These are phyloP conservation scores for Roridomyces roridus DNA, from an alignment of 768 basidiomycete genomes.

Conservation along the genomic window DNA sequence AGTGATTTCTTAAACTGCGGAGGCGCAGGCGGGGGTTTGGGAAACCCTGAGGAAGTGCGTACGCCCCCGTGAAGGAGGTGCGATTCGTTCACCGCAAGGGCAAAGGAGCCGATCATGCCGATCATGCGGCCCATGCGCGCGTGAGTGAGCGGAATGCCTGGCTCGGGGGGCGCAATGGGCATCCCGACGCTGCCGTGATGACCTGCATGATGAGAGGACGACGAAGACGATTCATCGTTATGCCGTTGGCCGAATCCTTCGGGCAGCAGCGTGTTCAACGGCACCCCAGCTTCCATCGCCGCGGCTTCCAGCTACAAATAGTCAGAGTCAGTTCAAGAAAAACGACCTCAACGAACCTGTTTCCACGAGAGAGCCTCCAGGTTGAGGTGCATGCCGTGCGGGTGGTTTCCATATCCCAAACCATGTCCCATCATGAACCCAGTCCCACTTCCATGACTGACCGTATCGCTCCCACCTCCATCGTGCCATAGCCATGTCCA, in stretches of 20 bases:
- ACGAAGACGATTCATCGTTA: conserved; percentile 13
- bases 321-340: background rate
- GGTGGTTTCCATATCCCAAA: conserved; percentile 32
- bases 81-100: conserved; percentile 45
- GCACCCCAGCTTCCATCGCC: conserved; percentile 71
- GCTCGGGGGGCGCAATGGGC: background rate
- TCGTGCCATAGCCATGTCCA: no score
- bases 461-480: conserved; percentile 12
- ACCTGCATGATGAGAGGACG: background rate
- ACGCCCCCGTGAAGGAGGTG: conserved; percentile 18
- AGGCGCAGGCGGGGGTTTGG: background rate
- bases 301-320: conserved; percentile 53
- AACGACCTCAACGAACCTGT: conserved; percentile 35
- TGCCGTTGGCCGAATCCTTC: conserved; percentile 32
- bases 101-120: conserved; percentile 57
- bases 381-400: conserved; percentile 65
- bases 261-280: conserved; percentile 58
- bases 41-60: background rate
- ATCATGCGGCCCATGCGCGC: conserved; percentile 66
- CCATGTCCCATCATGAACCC: conserved; percentile 22
- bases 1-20: conserved; percentile 22
- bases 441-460: conserved; percentile 14
- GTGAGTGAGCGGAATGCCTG: conserved; percentile 51
- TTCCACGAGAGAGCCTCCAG: conserved; percentile 59
- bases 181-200: no score